Evolutionary conservation across 768 basidiomycete species (phyloP).

Genomic region (Tricholoma saponaceum): DNA sequence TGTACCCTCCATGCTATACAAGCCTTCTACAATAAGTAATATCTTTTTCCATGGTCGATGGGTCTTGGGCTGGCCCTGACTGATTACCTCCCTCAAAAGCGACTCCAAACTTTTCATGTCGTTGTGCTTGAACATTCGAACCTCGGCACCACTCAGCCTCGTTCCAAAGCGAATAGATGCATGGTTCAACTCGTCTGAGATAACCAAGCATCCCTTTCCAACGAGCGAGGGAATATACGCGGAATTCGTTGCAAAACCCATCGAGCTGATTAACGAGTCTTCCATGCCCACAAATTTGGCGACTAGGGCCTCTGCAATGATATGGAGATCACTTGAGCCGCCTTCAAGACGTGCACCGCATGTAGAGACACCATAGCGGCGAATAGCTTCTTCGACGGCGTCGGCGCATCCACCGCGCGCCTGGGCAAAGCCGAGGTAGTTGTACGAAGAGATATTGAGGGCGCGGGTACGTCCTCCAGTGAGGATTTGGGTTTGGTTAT

Average conservation of each 20-base stretch:
- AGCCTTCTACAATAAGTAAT: constrained; percentile 86
- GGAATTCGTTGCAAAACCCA: constrained; percentile 97
- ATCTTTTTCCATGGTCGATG: constrained; percentile 99
- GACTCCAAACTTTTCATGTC: constrained; percentile 81
- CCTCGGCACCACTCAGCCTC: constrained; percentile 80
- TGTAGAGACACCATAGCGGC: constrained; percentile 74
- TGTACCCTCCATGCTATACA: constrained; percentile 99
- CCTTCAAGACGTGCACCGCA: constrained; percentile 79
- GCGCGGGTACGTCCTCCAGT: constrained; percentile 82
- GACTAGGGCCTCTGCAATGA: constrained; percentile 78
- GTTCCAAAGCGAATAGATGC: constrained; percentile 93
- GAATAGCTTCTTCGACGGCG: constrained; percentile 81
- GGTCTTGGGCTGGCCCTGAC: constrained; percentile 95
- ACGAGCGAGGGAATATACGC: constrained; percentile 91
- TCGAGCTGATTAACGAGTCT: constrained; percentile 85
- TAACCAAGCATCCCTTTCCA: constrained; percentile 86
- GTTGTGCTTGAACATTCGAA: constrained; percentile 97
- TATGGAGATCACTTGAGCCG: constrained; percentile 84
- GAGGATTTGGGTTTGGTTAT: constrained; percentile 71
- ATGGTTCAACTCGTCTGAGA: constrained; percentile 97
- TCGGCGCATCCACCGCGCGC: constrained; percentile 92
- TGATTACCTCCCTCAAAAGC: constrained; percentile 84
- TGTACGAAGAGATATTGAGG: constrained; percentile 97
- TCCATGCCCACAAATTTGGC: constrained; percentile 89
- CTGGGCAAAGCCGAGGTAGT: constrained; percentile 98